Percentiles rank a stretch among this genome's conserved stretches.
These are phyloP conservation scores for Colletotrichum sp. DNA, from an alignment of 2,329 filamentous ascomycete species.

Conservation along the genomic window DNA sequence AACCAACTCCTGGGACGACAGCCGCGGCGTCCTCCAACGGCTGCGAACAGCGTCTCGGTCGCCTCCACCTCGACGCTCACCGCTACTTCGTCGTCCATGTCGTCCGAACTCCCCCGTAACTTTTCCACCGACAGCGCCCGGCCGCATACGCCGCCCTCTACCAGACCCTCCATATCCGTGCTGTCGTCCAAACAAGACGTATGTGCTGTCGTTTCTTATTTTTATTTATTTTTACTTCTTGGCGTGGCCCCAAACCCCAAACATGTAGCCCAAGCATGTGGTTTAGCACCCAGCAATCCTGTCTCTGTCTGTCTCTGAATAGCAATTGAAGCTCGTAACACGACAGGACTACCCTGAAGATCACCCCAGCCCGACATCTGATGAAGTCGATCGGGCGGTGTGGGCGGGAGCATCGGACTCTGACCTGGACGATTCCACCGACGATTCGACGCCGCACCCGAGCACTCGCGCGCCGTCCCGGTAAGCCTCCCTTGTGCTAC, in stretches of 20 bases:
- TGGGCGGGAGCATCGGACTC: conserved; percentile 17
- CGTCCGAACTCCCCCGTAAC: conserved; percentile 19
- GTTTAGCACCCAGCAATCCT: neutral
- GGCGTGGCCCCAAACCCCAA: neutral
- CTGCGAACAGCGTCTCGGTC: conserved; percentile 18
- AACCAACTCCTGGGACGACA: conserved; percentile 2
- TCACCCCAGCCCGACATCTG: conserved; percentile 16
- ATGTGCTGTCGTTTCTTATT: neutral
- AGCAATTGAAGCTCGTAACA: neutral
- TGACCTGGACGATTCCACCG: neutral
- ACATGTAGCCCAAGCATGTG: neutral
- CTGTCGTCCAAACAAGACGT: conserved; percentile 1
- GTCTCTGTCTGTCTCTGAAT: neutral
- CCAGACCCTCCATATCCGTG: conserved; percentile 17
- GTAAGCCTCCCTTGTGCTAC: neutral
- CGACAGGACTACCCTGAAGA: conserved; percentile 6
- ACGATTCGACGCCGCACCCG: neutral
- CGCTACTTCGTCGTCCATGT: conserved; percentile 22
- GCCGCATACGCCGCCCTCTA: conserved; percentile 16
- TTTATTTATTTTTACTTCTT: neutral
- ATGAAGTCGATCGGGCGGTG: conserved; percentile 6
- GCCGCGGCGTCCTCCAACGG: conserved; percentile 9
- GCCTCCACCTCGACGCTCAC: conserved; percentile 17
- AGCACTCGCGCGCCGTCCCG: neutral
- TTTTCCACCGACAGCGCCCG: conserved; percentile 2